Evolutionary conservation across 2,329 filamentous ascomycete species (phyloP).

Genomic region (Fusarium sp.): DNA sequence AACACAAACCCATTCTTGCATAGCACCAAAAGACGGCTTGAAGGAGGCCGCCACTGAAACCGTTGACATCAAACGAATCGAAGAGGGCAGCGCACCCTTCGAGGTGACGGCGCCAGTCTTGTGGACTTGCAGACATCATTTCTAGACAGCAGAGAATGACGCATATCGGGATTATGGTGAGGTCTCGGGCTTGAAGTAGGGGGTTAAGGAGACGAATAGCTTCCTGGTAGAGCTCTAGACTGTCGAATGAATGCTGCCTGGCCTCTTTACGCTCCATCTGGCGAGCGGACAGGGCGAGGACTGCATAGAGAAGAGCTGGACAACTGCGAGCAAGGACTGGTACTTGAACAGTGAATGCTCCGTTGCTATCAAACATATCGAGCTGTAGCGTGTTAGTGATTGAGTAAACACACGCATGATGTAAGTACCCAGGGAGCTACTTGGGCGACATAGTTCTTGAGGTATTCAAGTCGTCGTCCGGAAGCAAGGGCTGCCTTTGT

Average conservation of each 20-base stretch:
- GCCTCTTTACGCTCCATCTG: constrained; percentile 63
- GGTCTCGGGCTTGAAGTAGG: constrained; percentile 48
- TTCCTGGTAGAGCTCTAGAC: constrained; percentile 65
- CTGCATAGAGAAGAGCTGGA: constrained; percentile 59
- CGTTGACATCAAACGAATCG: constrained; percentile 62
- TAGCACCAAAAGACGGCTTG: constrained; percentile 70
- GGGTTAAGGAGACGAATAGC: constrained; percentile 58
- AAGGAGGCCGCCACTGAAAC: constrained; percentile 61
- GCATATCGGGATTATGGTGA: constrained; percentile 51
- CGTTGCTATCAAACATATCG: constrained; percentile 67
- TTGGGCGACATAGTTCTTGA: constrained; percentile 63
- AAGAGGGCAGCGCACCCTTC: constrained; percentile 68
- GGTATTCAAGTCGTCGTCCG: constrained; percentile 51
- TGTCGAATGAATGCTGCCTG: constrained; percentile 58
- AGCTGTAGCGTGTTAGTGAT: constrained; percentile 49
- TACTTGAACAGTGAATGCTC: constrained; percentile 63
- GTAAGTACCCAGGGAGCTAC: constrained; percentile 61
- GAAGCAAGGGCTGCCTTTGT: constrained; percentile 46
- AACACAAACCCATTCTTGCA: constrained; percentile 61
- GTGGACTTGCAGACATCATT: constrained; percentile 55
- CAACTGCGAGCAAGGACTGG: constrained; percentile 60
- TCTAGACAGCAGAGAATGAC: constrained; percentile 54
- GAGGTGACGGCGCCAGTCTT: constrained; percentile 65
- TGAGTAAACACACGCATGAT: neutral
- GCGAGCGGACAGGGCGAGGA: constrained; percentile 65